A percentile compares a stretch with the other conserved stretches of the same genome.
These are phyloP conservation scores for Somion occarium DNA, from an alignment of 1,284 basidiomycete genomes.

Conservation along the genomic window DNA sequence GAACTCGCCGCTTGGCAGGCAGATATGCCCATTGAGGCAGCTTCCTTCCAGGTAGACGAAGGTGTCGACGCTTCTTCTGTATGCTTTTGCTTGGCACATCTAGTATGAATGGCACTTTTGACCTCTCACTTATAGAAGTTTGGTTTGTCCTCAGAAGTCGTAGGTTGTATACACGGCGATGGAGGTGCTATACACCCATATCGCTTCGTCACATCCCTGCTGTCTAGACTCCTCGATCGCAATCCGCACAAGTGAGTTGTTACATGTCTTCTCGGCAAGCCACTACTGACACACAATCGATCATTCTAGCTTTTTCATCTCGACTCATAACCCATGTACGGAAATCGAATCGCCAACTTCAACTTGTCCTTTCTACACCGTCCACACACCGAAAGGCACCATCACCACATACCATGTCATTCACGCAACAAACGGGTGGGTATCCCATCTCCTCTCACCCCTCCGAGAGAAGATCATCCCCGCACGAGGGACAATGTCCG, in stretches of 20 bases:
- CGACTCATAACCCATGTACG: slow-evolving; percentile 37
- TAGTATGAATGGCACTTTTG: no score
- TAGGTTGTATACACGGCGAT: slow-evolving; percentile 34
- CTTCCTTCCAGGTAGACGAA: slow-evolving; percentile 27
- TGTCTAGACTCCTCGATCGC: slow-evolving; percentile 32
- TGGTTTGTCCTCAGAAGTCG: slow-evolving; percentile 28
- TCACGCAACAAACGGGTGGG: slow-evolving; percentile 80
- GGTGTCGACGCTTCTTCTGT: slow-evolving; percentile 33
- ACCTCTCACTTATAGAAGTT: slow-evolving; percentile 29
- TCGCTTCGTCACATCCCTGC: slow-evolving; percentile 38
- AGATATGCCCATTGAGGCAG: slow-evolving; percentile 36
- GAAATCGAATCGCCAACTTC: slow-evolving; percentile 26
- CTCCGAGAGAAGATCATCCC: slow-evolving; percentile 47
- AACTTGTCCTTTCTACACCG: slow-evolving; percentile 29
- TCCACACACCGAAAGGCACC: slow-evolving; percentile 49
- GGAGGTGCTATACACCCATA: slow-evolving; percentile 45
- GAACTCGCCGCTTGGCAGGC: slow-evolving; percentile 31
- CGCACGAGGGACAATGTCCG: slow-evolving; percentile 60
- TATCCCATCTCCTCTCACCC: slow-evolving; percentile 53
- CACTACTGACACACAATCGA: background rate
- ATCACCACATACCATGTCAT: slow-evolving; percentile 57
- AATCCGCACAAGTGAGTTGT: slow-evolving; percentile 22
- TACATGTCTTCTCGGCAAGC: background rate
- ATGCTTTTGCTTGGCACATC: no score
- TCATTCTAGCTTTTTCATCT: slow-evolving; percentile 33